Percentiles rank a stretch among this genome's conserved stretches.
Conservation (phyloP, 129 eudicot species). For the Smallanthus sonchifolius region DNA sequence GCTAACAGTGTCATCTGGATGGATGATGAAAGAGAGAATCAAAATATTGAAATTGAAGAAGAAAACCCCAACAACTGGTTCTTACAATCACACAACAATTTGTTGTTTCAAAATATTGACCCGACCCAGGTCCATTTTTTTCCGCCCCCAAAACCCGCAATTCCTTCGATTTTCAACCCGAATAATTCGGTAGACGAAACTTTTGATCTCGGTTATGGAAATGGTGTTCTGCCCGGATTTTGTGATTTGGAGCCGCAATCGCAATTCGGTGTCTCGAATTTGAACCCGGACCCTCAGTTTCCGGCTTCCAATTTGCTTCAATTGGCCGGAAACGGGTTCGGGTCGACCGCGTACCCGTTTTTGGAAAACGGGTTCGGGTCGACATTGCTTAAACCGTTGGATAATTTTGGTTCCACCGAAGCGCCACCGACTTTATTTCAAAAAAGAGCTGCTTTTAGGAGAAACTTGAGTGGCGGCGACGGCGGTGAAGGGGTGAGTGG, state of each 20-base stretch:
- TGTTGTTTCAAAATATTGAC: constrained; percentile 45
- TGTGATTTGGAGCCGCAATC: constrained; percentile 42
- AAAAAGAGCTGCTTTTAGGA: constrained; percentile 72
- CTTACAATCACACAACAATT: constrained; percentile 13
- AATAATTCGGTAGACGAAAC: constrained; percentile 2
- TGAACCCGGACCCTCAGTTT: constrained; percentile 42
- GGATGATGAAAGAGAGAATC: constrained; percentile 36
- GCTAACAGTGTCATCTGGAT: constrained; percentile 52
- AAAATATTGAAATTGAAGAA: constrained; percentile 43
- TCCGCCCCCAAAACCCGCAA: constrained; percentile 43
- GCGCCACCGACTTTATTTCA: constrained; percentile 74
- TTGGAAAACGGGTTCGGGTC: constrained; percentile 34
- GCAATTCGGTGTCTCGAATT: constrained; percentile 40
- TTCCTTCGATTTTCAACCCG: constrained; percentile 19
- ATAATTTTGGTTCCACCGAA: constrained; percentile 51
- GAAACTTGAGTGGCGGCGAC: constrained; percentile 38
- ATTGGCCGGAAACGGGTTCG: constrained; percentile 37
- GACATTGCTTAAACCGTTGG: constrained; percentile 70
- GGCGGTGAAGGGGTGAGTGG: constrained; percentile 30
- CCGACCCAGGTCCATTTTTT: constrained; percentile 49
- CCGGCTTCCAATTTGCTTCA: constrained; percentile 46
- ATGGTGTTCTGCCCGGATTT: constrained; percentile 33
- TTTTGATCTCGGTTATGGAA: constrained; percentile 44
- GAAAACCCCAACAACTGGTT: constrained; percentile 37
- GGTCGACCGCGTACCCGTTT: constrained; percentile 19